Conservation (phyloP, 345 rosid species). For the Eucalyptus paniculata region DNA sequence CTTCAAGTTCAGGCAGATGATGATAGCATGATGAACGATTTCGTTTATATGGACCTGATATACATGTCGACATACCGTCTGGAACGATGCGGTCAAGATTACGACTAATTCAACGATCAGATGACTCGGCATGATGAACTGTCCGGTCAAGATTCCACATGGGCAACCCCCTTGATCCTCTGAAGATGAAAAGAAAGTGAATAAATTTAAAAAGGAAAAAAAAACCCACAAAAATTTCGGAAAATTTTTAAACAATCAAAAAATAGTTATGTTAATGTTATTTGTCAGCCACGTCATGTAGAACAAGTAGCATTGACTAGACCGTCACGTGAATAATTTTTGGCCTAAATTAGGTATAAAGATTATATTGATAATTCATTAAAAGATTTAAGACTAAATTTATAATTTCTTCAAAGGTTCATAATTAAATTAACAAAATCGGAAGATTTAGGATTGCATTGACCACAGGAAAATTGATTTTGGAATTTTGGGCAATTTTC, state of each 20-base stretch:
- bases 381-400: background rate
- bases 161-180: background rate
- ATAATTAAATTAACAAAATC: background rate
- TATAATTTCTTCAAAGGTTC: accelerated
- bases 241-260: background rate
- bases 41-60: background rate
- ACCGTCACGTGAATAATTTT: accelerated
- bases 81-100: background rate
- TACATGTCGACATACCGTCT: background rate
- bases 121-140: background rate
- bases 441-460: background rate
- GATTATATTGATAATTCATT: background rate
- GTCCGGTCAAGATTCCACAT: accelerated
- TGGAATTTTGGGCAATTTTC: background rate
- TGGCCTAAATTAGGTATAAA: background rate
- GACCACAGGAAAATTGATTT: background rate
- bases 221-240: background rate
- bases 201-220: background rate
- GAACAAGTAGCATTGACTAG: accelerated
- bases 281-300: accelerated
- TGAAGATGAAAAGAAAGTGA: background rate
- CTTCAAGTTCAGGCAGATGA: background rate
- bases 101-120: background rate
- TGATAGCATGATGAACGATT: background rate
- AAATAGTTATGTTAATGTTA: background rate